Percentiles rank a stretch among this genome's conserved stretches.
Evolutionary conservation across 202 grass and related monocot genomes (phyloP).

Genomic region (Musa balbisiana): DNA sequence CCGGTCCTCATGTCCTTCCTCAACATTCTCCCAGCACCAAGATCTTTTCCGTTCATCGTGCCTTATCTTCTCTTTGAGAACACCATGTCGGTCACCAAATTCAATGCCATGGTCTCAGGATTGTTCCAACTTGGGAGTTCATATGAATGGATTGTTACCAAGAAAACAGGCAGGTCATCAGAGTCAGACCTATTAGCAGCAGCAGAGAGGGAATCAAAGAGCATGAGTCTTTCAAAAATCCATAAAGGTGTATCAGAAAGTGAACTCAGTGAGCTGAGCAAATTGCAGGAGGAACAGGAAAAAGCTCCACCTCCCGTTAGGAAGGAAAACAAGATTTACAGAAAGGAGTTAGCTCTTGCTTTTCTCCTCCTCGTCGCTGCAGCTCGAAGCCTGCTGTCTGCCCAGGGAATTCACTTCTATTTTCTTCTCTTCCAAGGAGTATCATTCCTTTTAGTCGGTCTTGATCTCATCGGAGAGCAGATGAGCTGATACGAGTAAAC

Average conservation of each 20-base stretch:
- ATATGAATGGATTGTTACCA: constrained; percentile 83
- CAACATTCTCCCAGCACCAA: constrained; percentile 69
- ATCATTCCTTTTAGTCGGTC: constrained; percentile 66
- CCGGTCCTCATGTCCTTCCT: constrained; percentile 70
- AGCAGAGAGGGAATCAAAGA: constrained; percentile 40
- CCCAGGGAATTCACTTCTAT: constrained; percentile 77
- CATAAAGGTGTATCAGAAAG: neutral
- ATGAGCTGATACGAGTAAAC: constrained; percentile 42
- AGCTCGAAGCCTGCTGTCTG: constrained; percentile 57
- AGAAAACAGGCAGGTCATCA: constrained; percentile 65
- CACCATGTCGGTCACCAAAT: constrained; percentile 89
- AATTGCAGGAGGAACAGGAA: constrained; percentile 5
- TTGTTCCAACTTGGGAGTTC: constrained; percentile 69
- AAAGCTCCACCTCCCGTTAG: neutral
- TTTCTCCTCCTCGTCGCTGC: constrained; percentile 63
- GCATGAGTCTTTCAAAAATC: neutral
- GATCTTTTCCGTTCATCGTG: constrained; percentile 74
- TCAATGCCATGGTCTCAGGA: constrained; percentile 78
- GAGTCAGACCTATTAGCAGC: constrained; percentile 42
- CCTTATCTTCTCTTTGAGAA: constrained; percentile 81
- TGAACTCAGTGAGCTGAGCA: constrained; percentile 13
- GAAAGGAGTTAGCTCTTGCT: constrained; percentile 64
- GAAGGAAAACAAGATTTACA: constrained; percentile 55
- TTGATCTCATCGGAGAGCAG: constrained; percentile 68
- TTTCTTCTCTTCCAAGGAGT: constrained; percentile 74